A percentile compares a stretch with the other conserved stretches of the same genome.
phyloP scores from a whole-genome alignment of 2,329 filamentous ascomycete genomes.

The Fonsecaea erecta region DNA sequence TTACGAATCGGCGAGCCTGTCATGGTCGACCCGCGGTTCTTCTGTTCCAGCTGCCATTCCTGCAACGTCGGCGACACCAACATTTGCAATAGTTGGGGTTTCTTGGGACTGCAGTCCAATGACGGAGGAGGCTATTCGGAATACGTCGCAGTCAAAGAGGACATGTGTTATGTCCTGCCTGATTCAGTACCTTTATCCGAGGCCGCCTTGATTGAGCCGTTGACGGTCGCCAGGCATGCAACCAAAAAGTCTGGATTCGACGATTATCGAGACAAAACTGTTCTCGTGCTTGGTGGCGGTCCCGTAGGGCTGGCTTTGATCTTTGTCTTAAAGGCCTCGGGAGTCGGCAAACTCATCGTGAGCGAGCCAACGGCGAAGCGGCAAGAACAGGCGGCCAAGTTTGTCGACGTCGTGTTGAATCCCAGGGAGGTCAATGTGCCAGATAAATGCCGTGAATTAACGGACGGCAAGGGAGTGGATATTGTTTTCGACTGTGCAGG shows the following conservation, averaged over 20 bases:
- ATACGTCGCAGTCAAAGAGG: constrained; percentile 55
- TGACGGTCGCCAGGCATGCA: constrained; percentile 62
- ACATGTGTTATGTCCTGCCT: constrained; percentile 52
- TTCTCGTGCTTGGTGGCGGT: constrained; percentile 58
- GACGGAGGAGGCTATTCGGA: constrained; percentile 58
- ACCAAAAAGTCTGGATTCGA: constrained; percentile 50
- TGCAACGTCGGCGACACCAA: constrained; percentile 57
- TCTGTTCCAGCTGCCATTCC: constrained; percentile 56
- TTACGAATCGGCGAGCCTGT: constrained; percentile 55
- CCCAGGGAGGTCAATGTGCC: constrained; percentile 56
- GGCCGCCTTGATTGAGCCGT: constrained; percentile 59
- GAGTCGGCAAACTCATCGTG: constrained; percentile 54
- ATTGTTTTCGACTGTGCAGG: constrained; percentile 59
- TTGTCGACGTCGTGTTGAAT: constrained; percentile 58
- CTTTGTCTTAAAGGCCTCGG: constrained; percentile 51
- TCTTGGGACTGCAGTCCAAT: constrained; percentile 53
- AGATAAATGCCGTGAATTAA: constrained; percentile 38
- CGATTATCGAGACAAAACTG: constrained; percentile 52
- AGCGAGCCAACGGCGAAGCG: constrained; percentile 55
- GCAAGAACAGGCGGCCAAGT: constrained; percentile 54
- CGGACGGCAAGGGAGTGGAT: constrained; percentile 52
- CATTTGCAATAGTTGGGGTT: constrained; percentile 58
- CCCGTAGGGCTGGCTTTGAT: constrained; percentile 59
- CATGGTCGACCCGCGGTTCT: constrained; percentile 58
- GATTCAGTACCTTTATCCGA: constrained; percentile 58